These are phyloP conservation scores for Colletotrichum abscissum DNA, from an alignment of 2,329 filamentous ascomycete genomes.

Conservation along the genomic window DNA sequence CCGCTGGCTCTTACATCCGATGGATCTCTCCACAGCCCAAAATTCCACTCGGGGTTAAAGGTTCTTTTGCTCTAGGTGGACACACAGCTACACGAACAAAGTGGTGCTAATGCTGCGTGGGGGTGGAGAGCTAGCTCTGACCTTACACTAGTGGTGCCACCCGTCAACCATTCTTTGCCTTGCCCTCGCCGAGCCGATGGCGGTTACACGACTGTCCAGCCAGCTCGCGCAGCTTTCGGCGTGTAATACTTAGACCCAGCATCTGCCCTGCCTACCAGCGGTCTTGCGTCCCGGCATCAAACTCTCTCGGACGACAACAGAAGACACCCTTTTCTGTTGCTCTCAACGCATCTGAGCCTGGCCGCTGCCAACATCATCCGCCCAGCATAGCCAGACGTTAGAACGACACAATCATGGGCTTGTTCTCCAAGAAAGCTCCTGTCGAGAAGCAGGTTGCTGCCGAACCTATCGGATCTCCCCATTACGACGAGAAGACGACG, in stretches of 20 bases:
- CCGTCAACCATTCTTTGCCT: not conserved
- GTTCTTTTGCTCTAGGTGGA: constrained; percentile 17
- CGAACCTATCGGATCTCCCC: not conserved
- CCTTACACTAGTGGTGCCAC: constrained; percentile 15
- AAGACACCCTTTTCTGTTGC: not conserved
- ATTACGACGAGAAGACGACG: constrained; percentile 25
- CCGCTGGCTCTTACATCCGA: constrained; percentile 15
- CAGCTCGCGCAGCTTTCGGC: not conserved
- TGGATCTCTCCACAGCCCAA: constrained; percentile 12
- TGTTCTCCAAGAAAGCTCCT: constrained; percentile 28
- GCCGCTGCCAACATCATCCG: not conserved
- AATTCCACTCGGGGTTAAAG: constrained; percentile 1
- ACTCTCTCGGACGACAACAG: not conserved
- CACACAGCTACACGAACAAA: constrained; percentile 7
- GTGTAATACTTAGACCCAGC: constrained; percentile 3
- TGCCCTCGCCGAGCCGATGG: constrained; percentile 28
- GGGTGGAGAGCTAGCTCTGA: constrained; percentile 12
- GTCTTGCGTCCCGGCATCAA: not conserved
- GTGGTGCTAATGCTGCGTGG: not conserved
- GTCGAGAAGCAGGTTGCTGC: constrained; percentile 19
- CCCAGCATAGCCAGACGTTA: not conserved
- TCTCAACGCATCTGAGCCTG: not conserved
- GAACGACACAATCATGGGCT: not conserved
- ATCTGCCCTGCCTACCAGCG: not conserved
- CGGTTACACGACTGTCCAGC: constrained; percentile 5